Evolutionary conservation across 2,329 filamentous ascomycete species (phyloP), one percentile per base, ranked within the genome.

Genomic region (Thelonectria blattea): DNA sequence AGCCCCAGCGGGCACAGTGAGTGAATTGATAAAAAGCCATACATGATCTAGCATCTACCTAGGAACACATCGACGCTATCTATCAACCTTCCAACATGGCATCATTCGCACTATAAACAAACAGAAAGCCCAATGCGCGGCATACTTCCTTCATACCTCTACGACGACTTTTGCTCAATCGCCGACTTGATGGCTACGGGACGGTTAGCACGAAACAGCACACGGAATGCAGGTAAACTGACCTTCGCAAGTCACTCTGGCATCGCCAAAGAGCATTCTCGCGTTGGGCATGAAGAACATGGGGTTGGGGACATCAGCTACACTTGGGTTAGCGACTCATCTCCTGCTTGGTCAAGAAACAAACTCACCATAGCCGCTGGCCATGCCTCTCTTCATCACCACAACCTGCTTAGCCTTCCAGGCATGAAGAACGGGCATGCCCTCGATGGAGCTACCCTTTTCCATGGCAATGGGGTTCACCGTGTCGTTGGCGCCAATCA

Each of bases 391-490:
- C 84, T 97, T 97, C 93, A 97, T 96, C 11, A 97, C 90, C 54
- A 97, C 86, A 1, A 95, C 91, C 72, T 94, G 89, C 81, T 96
- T 96, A 71, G 90, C 93, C 87, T 96, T 96, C 91, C 93, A 96
- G 6, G 91, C 93, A 65, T 96, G 91, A 67, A 96, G 79, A 20
- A 97, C 92, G 0, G 93, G 93, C 93, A 97, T 97, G 2, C 93
- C 93, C 1, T 92, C 92, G 67, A 97, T 96, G 0, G 91, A 85
- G 60, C 89, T 92, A 32, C 91, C 91, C 5, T 90, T 88, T 73
- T 96, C 91, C 65, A 96, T 79, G 0, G 93, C 92, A 69, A 94
- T 94, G 0, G 93, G 93, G 71, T 97, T 96, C 39, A 96, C 93
- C 0, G 93, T 96, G 70, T 97, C 93, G 68, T 97, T 96, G 9